Conservation (phyloP, 768 basidiomycete species). For the Kwoniella europaea region DNA sequence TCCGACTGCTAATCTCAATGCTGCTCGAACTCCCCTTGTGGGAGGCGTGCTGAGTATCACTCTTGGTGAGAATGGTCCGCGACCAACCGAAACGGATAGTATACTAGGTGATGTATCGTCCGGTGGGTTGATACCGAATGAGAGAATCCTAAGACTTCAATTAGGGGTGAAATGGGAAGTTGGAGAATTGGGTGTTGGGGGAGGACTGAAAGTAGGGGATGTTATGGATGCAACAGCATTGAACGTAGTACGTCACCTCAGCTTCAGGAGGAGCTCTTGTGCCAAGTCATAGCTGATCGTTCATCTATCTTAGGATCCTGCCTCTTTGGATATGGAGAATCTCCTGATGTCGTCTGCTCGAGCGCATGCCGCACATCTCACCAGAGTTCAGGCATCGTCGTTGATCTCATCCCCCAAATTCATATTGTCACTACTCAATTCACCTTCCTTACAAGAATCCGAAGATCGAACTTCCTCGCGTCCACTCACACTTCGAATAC, state of each 20-base stretch:
- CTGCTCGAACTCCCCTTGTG: constrained; percentile 51
- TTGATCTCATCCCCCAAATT: constrained; percentile 34
- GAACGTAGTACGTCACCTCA: constrained; percentile 64
- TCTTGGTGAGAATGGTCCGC: constrained; percentile 59
- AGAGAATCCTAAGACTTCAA: constrained; percentile 72
- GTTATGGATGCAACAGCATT: constrained; percentile 61
- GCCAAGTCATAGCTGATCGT: neutral
- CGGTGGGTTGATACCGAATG: constrained; percentile 59
- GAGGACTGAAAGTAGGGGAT: constrained; percentile 64
- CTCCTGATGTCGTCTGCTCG: constrained; percentile 70
- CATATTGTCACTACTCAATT: constrained; percentile 32
- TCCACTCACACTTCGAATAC: constrained; percentile 37
- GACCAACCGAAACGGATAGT: constrained; percentile 30
- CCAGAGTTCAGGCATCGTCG: constrained; percentile 23
- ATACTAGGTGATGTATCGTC: constrained; percentile 34
- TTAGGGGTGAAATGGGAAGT: constrained; percentile 82
- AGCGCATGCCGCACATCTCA: constrained; percentile 63
- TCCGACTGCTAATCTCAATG: constrained; percentile 7
- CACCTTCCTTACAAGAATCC: constrained; percentile 55
- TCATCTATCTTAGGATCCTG: constrained; percentile 63
- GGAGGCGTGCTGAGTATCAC: constrained; percentile 78
- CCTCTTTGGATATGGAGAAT: constrained; percentile 74
- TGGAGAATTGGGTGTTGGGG: constrained; percentile 69
- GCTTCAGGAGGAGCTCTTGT: neutral
- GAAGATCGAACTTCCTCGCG: constrained; percentile 13